Conservation (phyloP, 176 grass and related monocot species). For the Zoysia japonica region DNA sequence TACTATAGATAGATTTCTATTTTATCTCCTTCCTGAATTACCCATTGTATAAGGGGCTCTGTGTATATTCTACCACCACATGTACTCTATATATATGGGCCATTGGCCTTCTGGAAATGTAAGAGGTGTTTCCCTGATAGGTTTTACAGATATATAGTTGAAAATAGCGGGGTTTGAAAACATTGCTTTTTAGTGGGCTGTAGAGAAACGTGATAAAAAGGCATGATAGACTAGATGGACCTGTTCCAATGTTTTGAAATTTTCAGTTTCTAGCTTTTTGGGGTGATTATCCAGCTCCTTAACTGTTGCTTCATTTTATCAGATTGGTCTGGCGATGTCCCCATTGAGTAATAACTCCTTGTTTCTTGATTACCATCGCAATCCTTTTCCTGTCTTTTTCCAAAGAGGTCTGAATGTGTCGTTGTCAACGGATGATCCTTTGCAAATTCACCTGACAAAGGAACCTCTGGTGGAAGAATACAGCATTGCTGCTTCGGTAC, state of each 20-base stretch:
- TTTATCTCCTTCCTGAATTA: no score
- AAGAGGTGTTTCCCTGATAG: background rate
- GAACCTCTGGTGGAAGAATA: slow-evolving; percentile 99
- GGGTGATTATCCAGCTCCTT: background rate
- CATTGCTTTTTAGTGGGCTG: background rate
- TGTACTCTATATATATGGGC: no score
- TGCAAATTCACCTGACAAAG: slow-evolving; percentile 99
- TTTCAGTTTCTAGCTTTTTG: slow-evolving; percentile 21
- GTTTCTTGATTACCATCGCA: slow-evolving; percentile 98
- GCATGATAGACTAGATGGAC: background rate
- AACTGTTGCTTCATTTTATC: slow-evolving; percentile 44
- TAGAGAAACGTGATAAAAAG: background rate
- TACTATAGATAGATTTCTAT: no score
- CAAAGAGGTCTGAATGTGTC: slow-evolving; percentile 89
- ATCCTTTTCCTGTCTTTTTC: slow-evolving; percentile 92
- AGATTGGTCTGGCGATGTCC: slow-evolving; percentile 98
- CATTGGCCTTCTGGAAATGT: no score
- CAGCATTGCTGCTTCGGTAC: slow-evolving; percentile 98
- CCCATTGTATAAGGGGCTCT: no score
- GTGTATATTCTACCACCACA: no score
- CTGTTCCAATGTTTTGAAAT: slow-evolving; percentile 2
- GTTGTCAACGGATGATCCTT: slow-evolving; percentile 93
- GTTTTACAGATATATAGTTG: background rate
- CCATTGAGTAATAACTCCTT: slow-evolving; percentile 95
- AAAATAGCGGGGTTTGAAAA: background rate